Base-by-base conservation (phyloP, 2,329 filamentous ascomycete genomes). In the Byssothecium circinans region DNA sequence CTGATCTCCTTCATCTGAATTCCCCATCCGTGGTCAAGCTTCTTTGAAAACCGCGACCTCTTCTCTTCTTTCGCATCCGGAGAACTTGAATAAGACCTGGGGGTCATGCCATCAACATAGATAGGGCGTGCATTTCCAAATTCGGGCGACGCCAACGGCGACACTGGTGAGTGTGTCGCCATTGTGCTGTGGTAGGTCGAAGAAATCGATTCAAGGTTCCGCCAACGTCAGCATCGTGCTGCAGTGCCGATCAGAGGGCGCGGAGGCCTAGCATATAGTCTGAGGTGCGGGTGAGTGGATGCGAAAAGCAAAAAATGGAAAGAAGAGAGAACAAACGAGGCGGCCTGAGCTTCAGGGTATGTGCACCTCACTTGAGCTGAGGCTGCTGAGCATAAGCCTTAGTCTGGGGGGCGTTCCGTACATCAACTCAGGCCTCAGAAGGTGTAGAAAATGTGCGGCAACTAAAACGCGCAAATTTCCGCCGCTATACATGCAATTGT, bases 1-100 rank as follows among this genome's bases (percentile, higher is more conserved):
- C 52, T 34, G 27, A 62, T 50, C 10, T 58, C 48, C 23, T 47
- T 49, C 61, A 68, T 64, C 17, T 59, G 58, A 15, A 68, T 65
- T 2, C 61, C 60, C 12, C 64, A 46, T n/a, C 62, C 62, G 8
- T 57, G 50, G 15, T 58, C 58, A 8, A 57, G 40, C 17, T 46
- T 33, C 34, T 60, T 53, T 32, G 53, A 47, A 36, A 56, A 62
- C 35, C 51, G 54, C 2, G 60, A 51, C n/a, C 47, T 47, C 32
- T 47, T 52, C 10, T 57, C 45, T 43, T 34, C 42, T 15, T 43
- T 53, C 3, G 38, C 27, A 1, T 56, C 39, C 33, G 38, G 33
- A n/a, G 44, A 52, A 6, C 56, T 55, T 48, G 60, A 47, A n/a
- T 43, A 39, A 45, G 57, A 62, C 30, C 56, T 46, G 23, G 50